These are phyloP conservation scores for Trichoderma virens DNA, from an alignment of 495 filamentous ascomycete species.

Conservation along the genomic window DNA sequence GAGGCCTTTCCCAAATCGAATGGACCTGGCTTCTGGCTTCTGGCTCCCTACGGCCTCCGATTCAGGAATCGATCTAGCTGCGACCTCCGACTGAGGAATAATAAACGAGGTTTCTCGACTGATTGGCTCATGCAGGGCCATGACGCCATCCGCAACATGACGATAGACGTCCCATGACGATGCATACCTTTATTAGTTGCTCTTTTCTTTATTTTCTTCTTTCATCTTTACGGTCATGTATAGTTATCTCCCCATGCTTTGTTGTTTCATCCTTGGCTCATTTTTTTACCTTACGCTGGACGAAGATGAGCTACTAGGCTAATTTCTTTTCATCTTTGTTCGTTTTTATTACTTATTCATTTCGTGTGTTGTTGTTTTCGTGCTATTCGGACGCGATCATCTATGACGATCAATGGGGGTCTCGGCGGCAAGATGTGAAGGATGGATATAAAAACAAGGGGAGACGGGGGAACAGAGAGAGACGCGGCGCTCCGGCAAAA, in stretches of 20 bases:
- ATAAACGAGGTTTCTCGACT: background rate
- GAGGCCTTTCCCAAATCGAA: background rate
- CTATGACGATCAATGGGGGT: background rate
- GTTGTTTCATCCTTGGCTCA: background rate
- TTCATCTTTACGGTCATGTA: background rate
- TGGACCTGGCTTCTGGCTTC: background rate
- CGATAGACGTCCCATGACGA: background rate
- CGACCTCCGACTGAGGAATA: background rate
- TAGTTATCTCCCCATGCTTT: background rate
- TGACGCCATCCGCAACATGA: background rate
- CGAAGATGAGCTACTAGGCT: background rate
- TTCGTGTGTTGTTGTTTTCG: background rate
- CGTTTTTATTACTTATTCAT: background rate
- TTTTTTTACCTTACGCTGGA: background rate
- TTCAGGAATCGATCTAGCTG: background rate
- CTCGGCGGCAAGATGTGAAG: background rate
- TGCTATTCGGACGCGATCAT: background rate
- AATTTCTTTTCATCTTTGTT: background rate
- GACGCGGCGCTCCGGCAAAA: slow-evolving; percentile 3
- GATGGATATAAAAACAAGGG: background rate
- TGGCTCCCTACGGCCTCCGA: background rate
- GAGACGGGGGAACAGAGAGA: background rate
- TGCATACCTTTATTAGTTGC: background rate
- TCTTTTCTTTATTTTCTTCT: background rate
- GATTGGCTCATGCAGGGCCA: background rate